Percentiles rank a stretch among this genome's conserved stretches.
These are phyloP conservation scores for Monosporascus sp. DNA, from an alignment of 2,329 filamentous ascomycete species.

Conservation along the genomic window DNA sequence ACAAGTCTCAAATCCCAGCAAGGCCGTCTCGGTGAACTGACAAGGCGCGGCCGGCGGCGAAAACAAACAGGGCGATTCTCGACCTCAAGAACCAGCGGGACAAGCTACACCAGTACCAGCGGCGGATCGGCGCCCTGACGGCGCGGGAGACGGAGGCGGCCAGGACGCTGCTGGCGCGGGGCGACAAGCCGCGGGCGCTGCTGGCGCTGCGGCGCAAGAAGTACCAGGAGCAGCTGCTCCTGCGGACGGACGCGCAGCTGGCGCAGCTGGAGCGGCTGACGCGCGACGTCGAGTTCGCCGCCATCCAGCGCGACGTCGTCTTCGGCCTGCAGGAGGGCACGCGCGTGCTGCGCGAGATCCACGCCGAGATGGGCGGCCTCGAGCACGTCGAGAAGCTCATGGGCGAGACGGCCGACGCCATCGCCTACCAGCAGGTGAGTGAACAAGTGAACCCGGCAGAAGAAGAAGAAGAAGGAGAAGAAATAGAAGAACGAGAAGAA, in stretches of 20 bases:
- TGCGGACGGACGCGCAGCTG: slow-evolving; percentile 89
- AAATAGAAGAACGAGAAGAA: no score
- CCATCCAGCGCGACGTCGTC: slow-evolving; percentile 93
- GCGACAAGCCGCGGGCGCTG: slow-evolving; percentile 76
- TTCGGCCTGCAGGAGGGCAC: slow-evolving; percentile 92
- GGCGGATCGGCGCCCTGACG: slow-evolving; percentile 79
- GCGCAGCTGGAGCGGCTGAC: slow-evolving; percentile 87
- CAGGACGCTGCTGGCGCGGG: slow-evolving; percentile 70
- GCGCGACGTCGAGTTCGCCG: slow-evolving; percentile 85
- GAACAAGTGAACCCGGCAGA: no score
- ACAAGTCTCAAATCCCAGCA: slow-evolving; percentile 3
- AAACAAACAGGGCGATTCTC: slow-evolving; percentile 71
- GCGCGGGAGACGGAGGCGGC: slow-evolving; percentile 83
- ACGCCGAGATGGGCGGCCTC: slow-evolving; percentile 91
- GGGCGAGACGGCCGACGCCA: slow-evolving; percentile 84
- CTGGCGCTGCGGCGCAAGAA: slow-evolving; percentile 91
- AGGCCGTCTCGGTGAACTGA: no score
- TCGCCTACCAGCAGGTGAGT: slow-evolving; percentile 78
- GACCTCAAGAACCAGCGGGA: slow-evolving; percentile 98
- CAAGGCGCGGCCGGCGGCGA: no score
- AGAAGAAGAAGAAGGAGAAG: no score
- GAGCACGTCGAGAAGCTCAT: slow-evolving; percentile 93
- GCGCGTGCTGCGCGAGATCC: slow-evolving; percentile 81
- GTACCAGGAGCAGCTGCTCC: slow-evolving; percentile 85
- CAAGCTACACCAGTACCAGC: slow-evolving; percentile 93